Evolutionary conservation across 495 filamentous ascomycete species (phyloP).

Genomic region (Saxispiralis lemnorum): DNA sequence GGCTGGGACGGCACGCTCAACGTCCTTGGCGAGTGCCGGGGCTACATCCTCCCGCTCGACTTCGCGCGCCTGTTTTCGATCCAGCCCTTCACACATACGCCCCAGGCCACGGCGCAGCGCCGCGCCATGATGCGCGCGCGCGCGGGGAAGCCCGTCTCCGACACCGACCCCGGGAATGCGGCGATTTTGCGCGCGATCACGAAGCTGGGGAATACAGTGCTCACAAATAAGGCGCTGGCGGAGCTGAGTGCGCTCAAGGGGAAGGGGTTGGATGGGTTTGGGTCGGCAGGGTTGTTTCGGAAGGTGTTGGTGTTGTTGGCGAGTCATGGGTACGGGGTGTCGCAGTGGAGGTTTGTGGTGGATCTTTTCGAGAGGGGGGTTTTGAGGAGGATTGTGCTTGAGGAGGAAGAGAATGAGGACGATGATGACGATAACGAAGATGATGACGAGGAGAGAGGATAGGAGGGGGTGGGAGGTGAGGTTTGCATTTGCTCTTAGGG

Average conservation of each 20-base stretch:
- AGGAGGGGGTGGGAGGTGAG: not conserved
- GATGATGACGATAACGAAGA: not conserved
- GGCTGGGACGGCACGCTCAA: constrained; percentile 89
- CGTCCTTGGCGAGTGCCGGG: constrained; percentile 61
- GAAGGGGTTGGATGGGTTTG: constrained; percentile 52
- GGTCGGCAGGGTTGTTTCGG: constrained; percentile 56
- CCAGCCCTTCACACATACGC: not conserved
- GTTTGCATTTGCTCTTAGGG: not conserved
- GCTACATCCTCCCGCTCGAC: constrained; percentile 67
- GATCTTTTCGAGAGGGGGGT: constrained; percentile 87
- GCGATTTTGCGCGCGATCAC: constrained; percentile 61
- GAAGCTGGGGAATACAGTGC: constrained; percentile 78
- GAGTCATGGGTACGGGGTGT: constrained; percentile 71
- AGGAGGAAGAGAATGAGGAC: constrained; percentile 35
- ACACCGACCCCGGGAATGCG: constrained; percentile 49
- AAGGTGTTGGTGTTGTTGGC: constrained; percentile 76
- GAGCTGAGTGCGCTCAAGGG: constrained; percentile 57
- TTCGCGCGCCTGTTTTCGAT: constrained; percentile 51
- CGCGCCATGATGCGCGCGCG: constrained; percentile 15
- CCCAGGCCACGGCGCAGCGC: not conserved
- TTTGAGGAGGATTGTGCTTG: constrained; percentile 58
- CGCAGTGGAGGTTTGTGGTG: constrained; percentile 68
- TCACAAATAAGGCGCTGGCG: constrained; percentile 55
- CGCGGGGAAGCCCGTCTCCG: constrained; percentile 26
- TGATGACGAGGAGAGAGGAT: constrained; percentile 17